Base-by-base conservation (phyloP, 1,284 basidiomycete species). In the Apiotrichum akiyoshidainum region DNA sequence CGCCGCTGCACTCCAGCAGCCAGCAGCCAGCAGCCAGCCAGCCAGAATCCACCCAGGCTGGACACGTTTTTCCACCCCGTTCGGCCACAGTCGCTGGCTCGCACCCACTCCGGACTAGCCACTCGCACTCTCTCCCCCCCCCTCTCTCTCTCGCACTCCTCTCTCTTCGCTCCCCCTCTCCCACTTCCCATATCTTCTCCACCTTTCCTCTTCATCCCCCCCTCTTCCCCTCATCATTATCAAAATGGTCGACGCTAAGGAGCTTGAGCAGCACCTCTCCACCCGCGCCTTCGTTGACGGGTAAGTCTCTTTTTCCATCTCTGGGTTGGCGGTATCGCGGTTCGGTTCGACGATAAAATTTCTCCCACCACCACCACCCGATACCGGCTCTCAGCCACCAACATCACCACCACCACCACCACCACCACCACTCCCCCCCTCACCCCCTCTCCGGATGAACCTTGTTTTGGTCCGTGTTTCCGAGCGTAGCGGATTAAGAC, bases 391-490 rank as follows among this genome's bases (percentile, higher is more conserved):
- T 8, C 19, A 9, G 37, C 40, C 34, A 44, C 33, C 14, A 14
- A n/a, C 14, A 46, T 34, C 16, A 35, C 33, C 17, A 8, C 31
- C 39, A 16, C 19, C 46, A 13, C 26, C 35, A 22, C 39, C 34
- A 3, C 42, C 39, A 44, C 41, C 42, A 19, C 46, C 17, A 8
- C 19, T 33, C 35, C 46, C 12, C 48, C 37, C 55, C 44, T 50
- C 52, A 53, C 56, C 51, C 51, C 52, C 57, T 65, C 60, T 70
- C 58, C 46, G 58, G 90, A 93, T 92, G 90, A 91, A 80, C 75
- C 78, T 75, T 80, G 87, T 89, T 91, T 90, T 93, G 91, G 90
- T 94, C 91, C 91, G 91, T 93, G 92, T 94, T 94, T 92, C 91
- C 86, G 89, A 95, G 90, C 70, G 59, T 87, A 86, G 89, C 88